phyloP scores from a whole-genome alignment of 176 grass and related monocot genomes.

The Oryza rufipogon region DNA sequence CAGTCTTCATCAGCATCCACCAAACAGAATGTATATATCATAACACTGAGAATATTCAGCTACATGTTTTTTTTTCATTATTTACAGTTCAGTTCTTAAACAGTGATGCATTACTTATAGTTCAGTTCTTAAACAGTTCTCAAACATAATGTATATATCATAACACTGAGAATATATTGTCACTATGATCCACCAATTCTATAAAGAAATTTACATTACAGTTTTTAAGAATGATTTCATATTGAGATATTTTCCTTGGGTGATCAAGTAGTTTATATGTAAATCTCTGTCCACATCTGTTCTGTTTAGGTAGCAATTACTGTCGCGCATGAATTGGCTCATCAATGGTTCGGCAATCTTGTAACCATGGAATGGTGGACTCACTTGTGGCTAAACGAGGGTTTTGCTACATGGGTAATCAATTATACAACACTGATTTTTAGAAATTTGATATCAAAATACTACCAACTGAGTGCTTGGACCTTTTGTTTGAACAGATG shows the following conservation, averaged over 20 bases:
- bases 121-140: too few relatives aligned
- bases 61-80: conserved; percentile 5
- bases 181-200: too few relatives aligned
- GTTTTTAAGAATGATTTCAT: not conserved
- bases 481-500: conserved; percentile 50
- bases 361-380: conserved; percentile 93
- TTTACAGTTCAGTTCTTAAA: conserved; percentile 24
- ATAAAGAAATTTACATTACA: not conserved
- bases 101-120: not conserved
- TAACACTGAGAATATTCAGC: conserved; percentile 20
- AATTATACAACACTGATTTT: not conserved
- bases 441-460: not conserved
- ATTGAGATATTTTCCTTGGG: not conserved
- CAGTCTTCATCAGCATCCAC: conserved; percentile 50
- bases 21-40: conserved; percentile 58
- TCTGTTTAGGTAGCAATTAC: conserved; percentile 61
- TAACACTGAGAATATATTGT: too few relatives aligned
- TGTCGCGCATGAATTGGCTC: conserved; percentile 79
- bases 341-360: conserved; percentile 71
- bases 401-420: conserved; percentile 81
- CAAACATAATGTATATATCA: too few relatives aligned
- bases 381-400: conserved; percentile 82
- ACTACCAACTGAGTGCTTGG: conserved; percentile 5
- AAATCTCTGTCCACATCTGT: conserved; percentile 18
- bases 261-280: not conserved